Conservation (phyloP, 176 grass and related monocot genomes). For the Elaeis guineensis region DNA sequence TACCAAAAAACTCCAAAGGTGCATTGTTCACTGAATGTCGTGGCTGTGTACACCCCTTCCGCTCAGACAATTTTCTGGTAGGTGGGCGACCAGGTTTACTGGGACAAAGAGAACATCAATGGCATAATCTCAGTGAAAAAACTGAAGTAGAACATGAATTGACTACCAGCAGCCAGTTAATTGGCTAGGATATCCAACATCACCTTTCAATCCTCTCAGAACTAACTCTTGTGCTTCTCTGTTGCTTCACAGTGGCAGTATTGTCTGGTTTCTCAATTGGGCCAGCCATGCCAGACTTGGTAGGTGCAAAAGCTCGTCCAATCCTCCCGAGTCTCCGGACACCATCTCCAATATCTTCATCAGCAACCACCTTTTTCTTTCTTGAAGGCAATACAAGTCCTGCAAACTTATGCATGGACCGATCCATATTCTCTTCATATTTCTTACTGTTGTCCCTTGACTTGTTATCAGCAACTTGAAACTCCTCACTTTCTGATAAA, state of each 20-base stretch:
- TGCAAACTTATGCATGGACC: conserved; percentile 60
- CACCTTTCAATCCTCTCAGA: conserved; percentile 72
- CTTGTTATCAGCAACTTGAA: conserved; percentile 60
- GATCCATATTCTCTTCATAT: conserved; percentile 47
- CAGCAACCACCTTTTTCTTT: conserved; percentile 59
- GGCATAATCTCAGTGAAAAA: background rate
- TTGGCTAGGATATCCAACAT: conserved; percentile 13
- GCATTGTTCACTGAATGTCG: conserved; percentile 40
- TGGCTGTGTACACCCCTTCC: conserved; percentile 42
- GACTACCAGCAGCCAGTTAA: conserved; percentile 1
- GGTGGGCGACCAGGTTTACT: conserved; percentile 77
- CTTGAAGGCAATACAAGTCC: conserved; percentile 64
- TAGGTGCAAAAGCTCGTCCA: conserved; percentile 47
- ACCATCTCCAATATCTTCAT: conserved; percentile 66
- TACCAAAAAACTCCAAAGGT: conserved; percentile 55
- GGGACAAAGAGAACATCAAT: conserved; percentile 17
- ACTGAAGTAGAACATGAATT: too few relatives aligned
- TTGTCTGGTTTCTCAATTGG: conserved; percentile 67
- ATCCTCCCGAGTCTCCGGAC: conserved; percentile 47
- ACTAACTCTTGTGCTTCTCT: conserved; percentile 54
- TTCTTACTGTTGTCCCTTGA: conserved; percentile 66
- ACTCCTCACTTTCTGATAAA: conserved; percentile 46
- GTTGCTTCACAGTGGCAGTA: conserved; percentile 58
- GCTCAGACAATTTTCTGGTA: conserved; percentile 72
- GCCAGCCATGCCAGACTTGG: conserved; percentile 39